Percentiles rank a stretch among this genome's conserved stretches.
Evolutionary conservation across 176 grass and related monocot genomes (phyloP).

Genomic region (Secale cereale): DNA sequence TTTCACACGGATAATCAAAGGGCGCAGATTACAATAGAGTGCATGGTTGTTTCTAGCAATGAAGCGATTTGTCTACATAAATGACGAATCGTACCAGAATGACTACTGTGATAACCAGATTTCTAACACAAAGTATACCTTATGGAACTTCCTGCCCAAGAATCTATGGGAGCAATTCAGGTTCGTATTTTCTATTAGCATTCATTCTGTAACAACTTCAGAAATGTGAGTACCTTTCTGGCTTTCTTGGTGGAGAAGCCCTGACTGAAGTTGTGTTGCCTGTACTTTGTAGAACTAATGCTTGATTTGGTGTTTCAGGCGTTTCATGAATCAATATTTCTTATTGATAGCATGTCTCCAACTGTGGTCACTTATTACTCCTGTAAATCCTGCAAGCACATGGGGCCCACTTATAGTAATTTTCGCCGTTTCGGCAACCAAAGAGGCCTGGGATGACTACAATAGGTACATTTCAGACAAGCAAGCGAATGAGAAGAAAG

Average conservation of each 20-base stretch:
- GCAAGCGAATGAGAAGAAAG: conserved; percentile 92
- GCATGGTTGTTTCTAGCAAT: conserved; percentile 43
- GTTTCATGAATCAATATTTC: conserved; percentile 99
- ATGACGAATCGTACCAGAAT: conserved; percentile 83
- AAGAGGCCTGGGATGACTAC: conserved; percentile 99
- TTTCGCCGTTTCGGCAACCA: conserved; percentile 86
- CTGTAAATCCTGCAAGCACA: conserved; percentile 95
- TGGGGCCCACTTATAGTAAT: conserved; percentile 97
- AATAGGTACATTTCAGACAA: conserved; percentile 90
- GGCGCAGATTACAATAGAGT: conserved; percentile 16
- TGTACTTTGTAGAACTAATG: conserved; percentile 13
- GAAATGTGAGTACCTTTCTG: background rate
- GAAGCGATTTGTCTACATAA: conserved; percentile 99
- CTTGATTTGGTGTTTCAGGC: conserved; percentile 59
- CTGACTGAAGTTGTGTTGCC: background rate
- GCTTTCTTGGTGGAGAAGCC: background rate
- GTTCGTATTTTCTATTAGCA: conserved; percentile 23
- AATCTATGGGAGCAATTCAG: conserved; percentile 98
- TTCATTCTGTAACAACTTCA: background rate
- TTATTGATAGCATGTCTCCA: conserved; percentile 92
- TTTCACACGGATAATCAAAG: conserved; percentile 21
- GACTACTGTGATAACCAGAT: conserved; percentile 74
- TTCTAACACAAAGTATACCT: conserved; percentile 88
- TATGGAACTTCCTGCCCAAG: conserved; percentile 91
- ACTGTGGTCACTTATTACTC: conserved; percentile 94